Evolutionary conservation across 2,329 filamentous ascomycete species (phyloP), one percentile per base, ranked within the genome.

Genomic region (Pestalotiopsis sp.): DNA sequence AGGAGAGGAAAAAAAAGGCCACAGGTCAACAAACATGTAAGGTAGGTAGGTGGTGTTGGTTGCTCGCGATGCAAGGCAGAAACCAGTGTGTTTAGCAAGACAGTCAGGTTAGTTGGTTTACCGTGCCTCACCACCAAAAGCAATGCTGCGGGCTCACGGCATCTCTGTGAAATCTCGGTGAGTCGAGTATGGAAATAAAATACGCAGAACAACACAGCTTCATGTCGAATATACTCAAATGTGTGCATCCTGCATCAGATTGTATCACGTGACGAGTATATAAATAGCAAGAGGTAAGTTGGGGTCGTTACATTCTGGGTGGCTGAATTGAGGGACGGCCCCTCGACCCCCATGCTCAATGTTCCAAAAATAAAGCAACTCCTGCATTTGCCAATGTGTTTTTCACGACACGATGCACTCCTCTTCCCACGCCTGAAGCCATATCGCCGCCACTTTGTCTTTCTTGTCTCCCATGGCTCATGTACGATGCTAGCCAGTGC

Each of bases 351-450:
- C 41, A 52, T 65, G 23, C 23, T 52, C 31, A 36, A 5, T 57
- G 64, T 17, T 57, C 64, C 64, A 66, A 66, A 66, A 66, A 57
- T 57, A 58, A 58, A 58, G 38, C 31, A 36, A 38, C 62, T 52
- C 62, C 62, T 65, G 62, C 41, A 65, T 65, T 38, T 38, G 25
- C n/a, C 31, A 20, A 52, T 52, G 36, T 57, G 41, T 38, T 66
- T 36, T 57, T 39, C 63, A 56, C 63, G 49, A 66, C 63, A 66
- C 49, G 49, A 66, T 58, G 25, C 27, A n/a, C 5, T 39, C 57
- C 45, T 14, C 49, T 58, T 31, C 20, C 41, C 9, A 14, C 31
- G 31, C 31, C 31, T 23, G 27, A 20, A 20, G 27, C 25, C 31
- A 25, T 61, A 31, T 39, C 7, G 17, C 25, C 59, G 31, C 36